Evolutionary conservation across 257 asterid genomes (phyloP), one percentile per base, ranked within the genome.

Genomic region (Nicotiana undulata): DNA sequence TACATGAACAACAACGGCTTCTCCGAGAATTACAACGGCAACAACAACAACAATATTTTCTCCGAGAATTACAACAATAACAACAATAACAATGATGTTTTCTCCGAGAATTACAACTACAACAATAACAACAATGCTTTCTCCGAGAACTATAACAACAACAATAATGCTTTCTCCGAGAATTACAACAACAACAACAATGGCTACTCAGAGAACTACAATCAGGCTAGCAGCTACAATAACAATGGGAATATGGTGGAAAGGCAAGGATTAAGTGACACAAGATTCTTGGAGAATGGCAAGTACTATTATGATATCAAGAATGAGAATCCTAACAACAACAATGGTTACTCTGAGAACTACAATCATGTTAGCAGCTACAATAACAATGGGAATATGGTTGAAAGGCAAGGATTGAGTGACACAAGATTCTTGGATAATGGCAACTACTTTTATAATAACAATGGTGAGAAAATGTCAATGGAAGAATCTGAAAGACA

Each of bases 401-500:
- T 26, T 0, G 81, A 77, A 32, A 77, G 2, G 0, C 81, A 59
- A 77, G 72, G 68, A 59, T 34, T 59, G 26, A 59, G 81, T 77
- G 81, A 77, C 28, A 58, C 72, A 0, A 37, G 37, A 44, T 77
- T 56, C 26, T 53, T 1, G 20, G 80, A 77, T 11, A 72, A 49
- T 72, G 60, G 3, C 9, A 49, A 49, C 5, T 56, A 34, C 72
- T 59, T 56, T 37, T 8, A 77, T 32, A 56, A 16, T 8, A 77
- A 32, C 31, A 77, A 58, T 44, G 80, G 67, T 18, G 83, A 84
- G 44, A 86, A 81, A 63, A 89, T 89, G 66, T 85, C 92, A 32
- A 87, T 83, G 89, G 92, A 90, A 20, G 92, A 92, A 72, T 90
- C 89, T 68, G 93, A 89, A 85, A 89, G 79, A 77, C 87, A 86